Evolutionary conservation across 1,139 yeast species (phyloP), one percentile per base, ranked within the genome.

Genomic region (Suhomyces bokatorum): DNA sequence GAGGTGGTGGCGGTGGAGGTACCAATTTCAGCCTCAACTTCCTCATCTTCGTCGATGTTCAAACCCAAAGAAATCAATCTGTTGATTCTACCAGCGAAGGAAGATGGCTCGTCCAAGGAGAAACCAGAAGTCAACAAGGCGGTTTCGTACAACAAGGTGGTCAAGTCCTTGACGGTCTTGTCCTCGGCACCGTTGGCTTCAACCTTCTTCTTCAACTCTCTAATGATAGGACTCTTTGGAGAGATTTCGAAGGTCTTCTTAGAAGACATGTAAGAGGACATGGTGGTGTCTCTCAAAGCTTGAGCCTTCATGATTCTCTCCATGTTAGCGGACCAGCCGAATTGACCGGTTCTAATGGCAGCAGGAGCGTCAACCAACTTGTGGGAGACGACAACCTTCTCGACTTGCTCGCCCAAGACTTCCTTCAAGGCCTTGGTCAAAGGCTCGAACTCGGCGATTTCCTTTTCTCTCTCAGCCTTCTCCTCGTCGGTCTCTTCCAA

Each of bases 301-400:
- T 93, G 99, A 54, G 99, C 99, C 83, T 93, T 93, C 99, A 93
- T 95, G 81, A 93, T 93, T 86, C 99, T 93, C 81, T 93, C 99
- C 99, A 95, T 95, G 82, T 93, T 93, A 64, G 99, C 99, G 60
- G 99, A 93, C 99, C 99, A 93, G 71, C 99, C 99, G 73, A 93
- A 93, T 80, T 93, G 99, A 63, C 97, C 98, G 60, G 99, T 93
- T 83, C 98, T 90, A 70, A 93, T 91, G 62, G 99, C 99, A 72
- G 99, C 99, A 73, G 99, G 99, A 48, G 99, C 95, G 66, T 91
- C 98, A 62, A 90, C 90, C 67, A 95, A 85, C 78, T 89, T 90
- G 80, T 91, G 95, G 57, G 99, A 91, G 58, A 95, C 97, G 67
- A 91, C 91, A 75, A 95, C 99, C 81, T 95, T 95, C 81, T 95